Evolutionary conservation across 306 rosid genomes (phyloP).

Genomic region (Potentilla sterilis): DNA sequence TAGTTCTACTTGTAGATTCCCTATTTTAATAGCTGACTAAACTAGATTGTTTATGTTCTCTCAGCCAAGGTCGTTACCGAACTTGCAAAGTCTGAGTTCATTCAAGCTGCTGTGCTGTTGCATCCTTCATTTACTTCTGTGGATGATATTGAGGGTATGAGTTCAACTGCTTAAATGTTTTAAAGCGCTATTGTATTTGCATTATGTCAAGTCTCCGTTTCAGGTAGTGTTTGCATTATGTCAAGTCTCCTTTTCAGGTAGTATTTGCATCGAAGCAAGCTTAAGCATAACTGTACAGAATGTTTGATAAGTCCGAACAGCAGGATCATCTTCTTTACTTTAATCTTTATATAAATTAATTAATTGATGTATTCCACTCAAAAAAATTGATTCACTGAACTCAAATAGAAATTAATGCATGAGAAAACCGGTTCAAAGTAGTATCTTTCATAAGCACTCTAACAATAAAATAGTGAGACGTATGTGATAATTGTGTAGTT

Average conservation of each 20-base stretch:
- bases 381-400: neutral
- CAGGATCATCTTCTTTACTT: neutral
- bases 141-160: constrained; percentile 60
- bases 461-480: neutral
- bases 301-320: neutral
- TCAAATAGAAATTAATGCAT: neutral
- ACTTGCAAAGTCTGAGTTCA: constrained; percentile 39
- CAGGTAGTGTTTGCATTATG: neutral
- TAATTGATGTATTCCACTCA: neutral
- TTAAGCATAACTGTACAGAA: neutral
- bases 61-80: constrained; percentile 69
- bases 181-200: neutral
- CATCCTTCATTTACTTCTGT: constrained; percentile 62
- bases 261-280: neutral
- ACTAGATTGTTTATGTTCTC: neutral
- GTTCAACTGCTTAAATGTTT: constrained; percentile 1
- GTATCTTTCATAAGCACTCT: neutral
- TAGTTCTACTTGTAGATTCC: neutral
- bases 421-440: neutral
- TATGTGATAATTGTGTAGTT: neutral
- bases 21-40: neutral
- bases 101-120: constrained; percentile 53
- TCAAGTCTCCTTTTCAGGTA: neutral
- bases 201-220: neutral
- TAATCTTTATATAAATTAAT: neutral